Evolutionary conservation across 345 rosid genomes (phyloP).

Genomic region (Eucalyptus albens): DNA sequence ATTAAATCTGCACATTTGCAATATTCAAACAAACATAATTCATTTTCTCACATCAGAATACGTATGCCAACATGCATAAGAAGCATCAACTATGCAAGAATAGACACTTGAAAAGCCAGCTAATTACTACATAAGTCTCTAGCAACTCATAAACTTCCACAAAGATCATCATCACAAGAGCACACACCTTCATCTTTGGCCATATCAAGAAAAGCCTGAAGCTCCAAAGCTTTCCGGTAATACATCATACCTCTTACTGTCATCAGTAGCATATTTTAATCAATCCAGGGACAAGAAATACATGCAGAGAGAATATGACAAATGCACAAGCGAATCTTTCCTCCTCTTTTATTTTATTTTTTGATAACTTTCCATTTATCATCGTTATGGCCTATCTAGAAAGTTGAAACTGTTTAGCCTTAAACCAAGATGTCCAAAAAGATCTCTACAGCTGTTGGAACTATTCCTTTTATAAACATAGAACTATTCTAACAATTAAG

Average conservation of each 20-base stretch:
- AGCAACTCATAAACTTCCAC: background rate
- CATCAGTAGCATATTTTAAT: background rate
- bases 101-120: background rate
- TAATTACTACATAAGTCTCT: background rate
- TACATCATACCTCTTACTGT: slow-evolving; percentile 99
- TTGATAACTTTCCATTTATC: background rate
- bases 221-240: slow-evolving; percentile 93
- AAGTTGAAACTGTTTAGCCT: background rate
- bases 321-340: background rate
- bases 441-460: background rate
- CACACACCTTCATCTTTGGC: slow-evolving; percentile 83
- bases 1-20: slow-evolving; percentile 53
- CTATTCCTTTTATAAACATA: background rate
- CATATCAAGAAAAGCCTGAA: slow-evolving; percentile 99
- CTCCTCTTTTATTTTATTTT: background rate
- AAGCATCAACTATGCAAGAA: background rate
- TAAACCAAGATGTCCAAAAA: background rate
- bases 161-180: background rate
- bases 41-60: background rate
- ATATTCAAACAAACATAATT: background rate
- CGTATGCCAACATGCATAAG: background rate
- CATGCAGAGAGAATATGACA: background rate
- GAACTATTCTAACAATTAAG: background rate
- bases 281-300: background rate
- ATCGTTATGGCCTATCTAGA: background rate